Evolutionary conservation across 2,329 filamentous ascomycete species (phyloP), one percentile per base, ranked within the genome.

Genomic region (Diplodia seriata): DNA sequence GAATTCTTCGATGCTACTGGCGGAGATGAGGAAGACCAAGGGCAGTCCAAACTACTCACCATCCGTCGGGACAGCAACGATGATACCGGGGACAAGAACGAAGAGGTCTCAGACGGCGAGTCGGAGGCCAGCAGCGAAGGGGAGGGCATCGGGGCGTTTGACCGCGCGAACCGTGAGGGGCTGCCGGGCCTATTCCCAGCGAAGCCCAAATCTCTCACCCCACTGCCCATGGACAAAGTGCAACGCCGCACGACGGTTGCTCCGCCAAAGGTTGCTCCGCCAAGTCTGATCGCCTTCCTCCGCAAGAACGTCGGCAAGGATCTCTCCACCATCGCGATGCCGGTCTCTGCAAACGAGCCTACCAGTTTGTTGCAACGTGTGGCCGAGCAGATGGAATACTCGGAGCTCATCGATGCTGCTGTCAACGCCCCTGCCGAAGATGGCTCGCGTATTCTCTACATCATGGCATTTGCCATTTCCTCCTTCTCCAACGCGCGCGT

Each of bases 291-390:
- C 72, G 92, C 92, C 0, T 97, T 98, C 77, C 85, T 98, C 38
- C 89, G 95, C 72, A 99, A 98, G 80, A 99, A 99, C 73, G 95
- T 98, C 11, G 95, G 95, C 76, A 99, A 99, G 79, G 95, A 99
- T 79, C 84, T 99, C 59, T 97, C 93, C 69, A 96, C 93, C 2
- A 97, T 99, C 71, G 94, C 93, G 57, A 98, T 98, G 94, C 95
- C 95, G 0, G 95, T 97, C 0, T 97, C 94, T 4, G 90, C 94
- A 29, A 99, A 99, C 78, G 95, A 99, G 77, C 95, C 95, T 0
- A 87, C 90, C 1, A 97, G 94, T 0, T 82, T 97, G 12, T 84
- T 98, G 5, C 95, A 99, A 78, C 90, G 94, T 69, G 86, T 94
- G 4, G 91, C 94, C 0, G 95, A 99, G 79, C 91, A 94, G 74